Conservation (phyloP, 495 filamentous ascomycete genomes). For the Margaritispora aquatica region DNA sequence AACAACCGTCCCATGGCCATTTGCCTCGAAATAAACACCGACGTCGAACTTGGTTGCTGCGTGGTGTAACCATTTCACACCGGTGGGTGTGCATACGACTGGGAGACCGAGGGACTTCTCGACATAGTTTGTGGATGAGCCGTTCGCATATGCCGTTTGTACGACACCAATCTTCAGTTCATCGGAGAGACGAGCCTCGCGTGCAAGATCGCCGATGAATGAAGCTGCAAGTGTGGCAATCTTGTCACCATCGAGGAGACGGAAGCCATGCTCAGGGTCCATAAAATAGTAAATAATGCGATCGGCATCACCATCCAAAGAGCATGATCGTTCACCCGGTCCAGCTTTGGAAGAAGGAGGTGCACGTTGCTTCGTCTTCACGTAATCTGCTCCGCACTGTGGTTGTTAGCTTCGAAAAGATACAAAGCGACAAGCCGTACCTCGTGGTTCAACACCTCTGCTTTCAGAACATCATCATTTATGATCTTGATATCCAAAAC, state of each 20-base stretch:
- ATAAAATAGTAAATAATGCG: slow-evolving; percentile 92
- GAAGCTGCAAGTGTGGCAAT: slow-evolving; percentile 91
- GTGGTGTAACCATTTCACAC: slow-evolving; percentile 96
- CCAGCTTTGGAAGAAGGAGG: slow-evolving; percentile 75
- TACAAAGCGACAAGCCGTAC: slow-evolving; percentile 40
- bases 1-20: slow-evolving; percentile 93
- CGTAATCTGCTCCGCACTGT: slow-evolving; percentile 92
- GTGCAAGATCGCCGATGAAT: slow-evolving; percentile 86
- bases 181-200: slow-evolving; percentile 67
- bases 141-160: slow-evolving; percentile 97
- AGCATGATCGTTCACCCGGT: slow-evolving; percentile 76
- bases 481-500: slow-evolving; percentile 75
- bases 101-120: slow-evolving; percentile 81
- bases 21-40: slow-evolving; percentile 97
- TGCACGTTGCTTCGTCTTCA: slow-evolving; percentile 92
- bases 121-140: slow-evolving; percentile 88
- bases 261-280: slow-evolving; percentile 74
- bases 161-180: slow-evolving; percentile 87
- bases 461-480: slow-evolving; percentile 85
- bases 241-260: slow-evolving; percentile 90
- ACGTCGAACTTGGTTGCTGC: slow-evolving; percentile 86
- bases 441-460: slow-evolving; percentile 82
- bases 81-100: slow-evolving; percentile 87
- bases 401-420: slow-evolving; percentile 17
- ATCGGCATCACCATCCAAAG: slow-evolving; percentile 92